Conservation (phyloP, 306 rosid species). For the Lathyrus oleraceus region DNA sequence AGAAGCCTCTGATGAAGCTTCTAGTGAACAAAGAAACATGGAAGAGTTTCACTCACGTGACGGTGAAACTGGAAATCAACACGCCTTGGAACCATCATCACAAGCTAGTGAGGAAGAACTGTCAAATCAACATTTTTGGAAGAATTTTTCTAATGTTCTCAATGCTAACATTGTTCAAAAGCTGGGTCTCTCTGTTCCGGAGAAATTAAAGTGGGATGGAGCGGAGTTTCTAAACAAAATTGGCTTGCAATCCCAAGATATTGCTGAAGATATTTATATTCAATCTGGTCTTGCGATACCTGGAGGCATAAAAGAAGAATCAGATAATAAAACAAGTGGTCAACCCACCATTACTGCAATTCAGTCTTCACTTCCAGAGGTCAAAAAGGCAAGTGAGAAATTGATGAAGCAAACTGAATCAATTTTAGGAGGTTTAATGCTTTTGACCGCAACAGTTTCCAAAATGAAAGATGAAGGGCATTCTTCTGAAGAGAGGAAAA, state of each 20-base stretch:
- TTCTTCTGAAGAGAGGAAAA: conserved; percentile 46
- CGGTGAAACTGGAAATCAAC: conserved; percentile 43
- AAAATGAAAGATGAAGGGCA: conserved; percentile 57
- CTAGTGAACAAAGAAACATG: conserved; percentile 29
- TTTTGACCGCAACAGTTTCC: conserved; percentile 77
- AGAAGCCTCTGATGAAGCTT: conserved; percentile 33
- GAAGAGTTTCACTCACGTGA: conserved; percentile 42
- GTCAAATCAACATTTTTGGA: conserved; percentile 77
- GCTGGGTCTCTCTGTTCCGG: conserved; percentile 71
- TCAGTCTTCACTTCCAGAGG: conserved; percentile 76
- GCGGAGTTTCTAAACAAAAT: conserved; percentile 66
- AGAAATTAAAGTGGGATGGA: conserved; percentile 87
- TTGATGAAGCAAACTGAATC: conserved; percentile 89
- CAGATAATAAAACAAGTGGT: conserved; percentile 41
- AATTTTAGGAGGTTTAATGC: conserved; percentile 84
- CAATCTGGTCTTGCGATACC: conserved; percentile 91
- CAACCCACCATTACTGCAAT: conserved; percentile 48
- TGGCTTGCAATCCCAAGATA: conserved; percentile 73
- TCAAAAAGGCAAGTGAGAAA: conserved; percentile 69
- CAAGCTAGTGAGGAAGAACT: conserved; percentile 43
- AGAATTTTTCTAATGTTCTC: conserved; percentile 62
- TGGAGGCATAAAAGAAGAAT: conserved; percentile 47
- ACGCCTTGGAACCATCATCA: conserved; percentile 38
- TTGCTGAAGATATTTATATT: conserved; percentile 69
- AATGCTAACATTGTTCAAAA: conserved; percentile 74